These are phyloP conservation scores for Heterobasidion irregulare DNA, from an alignment of 1,284 basidiomycete genomes.

Conservation along the genomic window DNA sequence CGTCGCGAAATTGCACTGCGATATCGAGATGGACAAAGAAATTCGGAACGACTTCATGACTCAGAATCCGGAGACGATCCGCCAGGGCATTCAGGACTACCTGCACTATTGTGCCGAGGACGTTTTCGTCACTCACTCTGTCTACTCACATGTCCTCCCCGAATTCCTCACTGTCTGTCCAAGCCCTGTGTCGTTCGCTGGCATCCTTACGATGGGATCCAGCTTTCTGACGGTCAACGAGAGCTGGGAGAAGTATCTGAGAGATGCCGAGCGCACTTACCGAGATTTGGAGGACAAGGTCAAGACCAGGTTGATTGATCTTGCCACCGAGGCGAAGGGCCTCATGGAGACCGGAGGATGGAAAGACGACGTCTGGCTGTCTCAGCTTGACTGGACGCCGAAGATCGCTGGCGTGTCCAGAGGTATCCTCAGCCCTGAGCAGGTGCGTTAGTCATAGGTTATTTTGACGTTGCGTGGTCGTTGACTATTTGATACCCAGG, in stretches of 20 bases:
- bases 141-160: constrained; percentile 79
- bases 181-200: constrained; percentile 90
- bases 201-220: constrained; percentile 87
- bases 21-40: constrained; percentile 75
- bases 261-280: constrained; percentile 75
- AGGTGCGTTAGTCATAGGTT: constrained; percentile 14
- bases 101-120: constrained; percentile 88
- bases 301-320: constrained; percentile 52
- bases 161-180: constrained; percentile 82
- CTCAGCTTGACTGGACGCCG: constrained; percentile 93
- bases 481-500: neutral
- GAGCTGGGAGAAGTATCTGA: constrained; percentile 80
- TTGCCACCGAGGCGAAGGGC: constrained; percentile 58
- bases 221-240: constrained; percentile 89
- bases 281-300: constrained; percentile 71
- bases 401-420: constrained; percentile 73
- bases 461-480: no score
- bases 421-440: constrained; percentile 29
- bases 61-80: constrained; percentile 55
- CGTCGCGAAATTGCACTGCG: constrained; percentile 87
- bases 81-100: constrained; percentile 64
- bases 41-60: constrained; percentile 76
- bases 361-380: constrained; percentile 80
- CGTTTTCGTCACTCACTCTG: constrained; percentile 78
- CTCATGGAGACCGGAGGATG: constrained; percentile 43